Evolutionary conservation across 2,329 filamentous ascomycete species (phyloP).

Genomic region (Aspergillus udagawae): DNA sequence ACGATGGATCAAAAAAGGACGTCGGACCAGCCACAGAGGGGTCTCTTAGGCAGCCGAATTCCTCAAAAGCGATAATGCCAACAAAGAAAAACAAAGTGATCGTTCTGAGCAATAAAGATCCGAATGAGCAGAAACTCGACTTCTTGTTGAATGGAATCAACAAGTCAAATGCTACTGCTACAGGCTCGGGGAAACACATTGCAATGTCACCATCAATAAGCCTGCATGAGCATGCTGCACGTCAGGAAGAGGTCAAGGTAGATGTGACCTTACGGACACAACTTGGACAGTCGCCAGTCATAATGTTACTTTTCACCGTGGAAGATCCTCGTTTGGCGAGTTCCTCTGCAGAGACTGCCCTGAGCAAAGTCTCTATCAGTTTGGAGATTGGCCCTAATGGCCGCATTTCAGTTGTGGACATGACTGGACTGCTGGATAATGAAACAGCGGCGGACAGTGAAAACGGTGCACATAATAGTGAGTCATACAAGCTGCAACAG

Average conservation of each 20-base stretch:
- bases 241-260: constrained; percentile 28
- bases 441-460: constrained; percentile 11
- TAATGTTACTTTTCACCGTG: constrained; percentile 36
- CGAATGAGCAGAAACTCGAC: constrained; percentile 50
- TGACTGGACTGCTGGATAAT: constrained; percentile 30
- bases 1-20: constrained; percentile 9
- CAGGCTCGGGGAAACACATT: constrained; percentile 6
- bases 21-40: constrained; percentile 4
- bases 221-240: neutral
- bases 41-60: constrained; percentile 1
- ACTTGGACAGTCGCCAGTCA: constrained; percentile 34
- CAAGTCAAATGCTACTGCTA: neutral
- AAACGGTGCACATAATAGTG: constrained; percentile 16
- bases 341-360: constrained; percentile 6
- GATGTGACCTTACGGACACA: constrained; percentile 38
- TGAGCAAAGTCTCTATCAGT: constrained; percentile 30
- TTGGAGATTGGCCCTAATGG: constrained; percentile 41
- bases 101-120: constrained; percentile 40
- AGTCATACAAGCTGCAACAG: constrained; percentile 24
- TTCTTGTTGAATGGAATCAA: constrained; percentile 43
- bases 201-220: constrained; percentile 1
- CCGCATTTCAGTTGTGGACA: constrained; percentile 35
- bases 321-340: constrained; percentile 10
- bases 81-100: constrained; percentile 16
- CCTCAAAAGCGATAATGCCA: constrained; percentile 9